Base-by-base conservation (phyloP, 2,329 filamentous ascomycete genomes). In the Trichoderma afroharzianum region DNA sequence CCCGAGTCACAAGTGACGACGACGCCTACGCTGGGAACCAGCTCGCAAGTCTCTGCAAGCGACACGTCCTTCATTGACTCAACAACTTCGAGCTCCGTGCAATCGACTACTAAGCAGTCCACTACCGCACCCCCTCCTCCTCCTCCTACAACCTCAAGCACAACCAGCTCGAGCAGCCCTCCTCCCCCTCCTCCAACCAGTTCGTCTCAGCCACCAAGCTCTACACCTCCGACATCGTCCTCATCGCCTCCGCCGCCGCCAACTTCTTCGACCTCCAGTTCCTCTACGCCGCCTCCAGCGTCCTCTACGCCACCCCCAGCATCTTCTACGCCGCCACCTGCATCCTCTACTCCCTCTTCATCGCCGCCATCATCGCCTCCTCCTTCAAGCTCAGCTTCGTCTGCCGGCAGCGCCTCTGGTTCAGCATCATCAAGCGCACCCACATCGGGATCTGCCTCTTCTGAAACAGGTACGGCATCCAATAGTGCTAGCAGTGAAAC, bases 1-100 rank as follows among this genome's bases (percentile, higher is more conserved):
- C 75, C 75, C 4, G 75, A 81, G 26, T 76, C 77, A 24, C 72
- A 73, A 3, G 75, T 78, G 8, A 75, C 77, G 30, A 72, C 71
- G 11, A 61, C 73, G 36, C 74, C 76, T 3, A 69, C 72, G 6
- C 67, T 79, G 1, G 72, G 70, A 58, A 81, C 78, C 8, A 76
- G 73, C 15, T 73, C 72, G 7, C 79, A 82, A 68, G 73, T 73
- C 4, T 68, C 74, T 21, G 75, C 76, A 15, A 78, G 77, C 43
- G 62, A 68, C 9, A 71, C 71, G 7, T 28, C 57, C 11, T 47
- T 69, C 21, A 69, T 69, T 32, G 39, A 62, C 3, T 36, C 67
- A 5, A 69, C 67, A 36, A 69, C 57, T 5, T 59, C 66, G 33
- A 59, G 64, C 64, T 9, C 64, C 33, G 26, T 58, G 18, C 14